These are phyloP conservation scores for Pythium phragmiticola DNA, from an alignment of 352 stramenopile species.

Conservation along the genomic window DNA sequence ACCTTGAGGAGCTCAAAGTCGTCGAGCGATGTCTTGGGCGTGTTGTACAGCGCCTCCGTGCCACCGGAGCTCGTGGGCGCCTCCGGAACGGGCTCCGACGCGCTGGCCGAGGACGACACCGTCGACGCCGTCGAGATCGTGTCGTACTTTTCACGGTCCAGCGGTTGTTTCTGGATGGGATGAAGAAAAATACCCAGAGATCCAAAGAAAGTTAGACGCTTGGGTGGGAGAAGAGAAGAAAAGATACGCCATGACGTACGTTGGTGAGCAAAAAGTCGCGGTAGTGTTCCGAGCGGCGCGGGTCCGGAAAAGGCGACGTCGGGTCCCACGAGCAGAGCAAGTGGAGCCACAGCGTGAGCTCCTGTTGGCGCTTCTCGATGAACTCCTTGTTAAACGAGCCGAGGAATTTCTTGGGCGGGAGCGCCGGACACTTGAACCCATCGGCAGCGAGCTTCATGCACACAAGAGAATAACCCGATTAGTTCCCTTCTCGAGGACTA, in stretches of 20 bases:
- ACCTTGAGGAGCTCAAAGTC: conserved; percentile 87
- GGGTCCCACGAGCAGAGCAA: conserved; percentile 76
- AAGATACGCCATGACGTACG: conserved; percentile 32
- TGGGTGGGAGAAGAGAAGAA: background rate
- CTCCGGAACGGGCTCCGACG: conserved; percentile 30
- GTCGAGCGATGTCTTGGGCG: conserved; percentile 86
- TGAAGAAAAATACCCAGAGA: background rate
- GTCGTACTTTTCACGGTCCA: conserved; percentile 43
- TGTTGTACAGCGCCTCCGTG: conserved; percentile 79
- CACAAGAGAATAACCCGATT: background rate
- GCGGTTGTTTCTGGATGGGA: conserved; percentile 59
- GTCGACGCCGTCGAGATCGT: conserved; percentile 17
- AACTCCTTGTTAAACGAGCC: conserved; percentile 90
- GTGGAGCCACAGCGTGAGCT: conserved; percentile 86
- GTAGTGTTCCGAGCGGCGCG: conserved; percentile 68
- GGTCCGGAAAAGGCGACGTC: conserved; percentile 56
- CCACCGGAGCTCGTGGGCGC: conserved; percentile 32
- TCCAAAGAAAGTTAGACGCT: background rate
- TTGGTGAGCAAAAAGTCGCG: conserved; percentile 81
- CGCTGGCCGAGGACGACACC: conserved; percentile 37
- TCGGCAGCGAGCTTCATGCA: conserved; percentile 56
- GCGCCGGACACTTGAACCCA: conserved; percentile 71
- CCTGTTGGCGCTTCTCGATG: conserved; percentile 86
- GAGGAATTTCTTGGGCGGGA: conserved; percentile 89
- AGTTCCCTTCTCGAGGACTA: background rate